Conservation (phyloP, 2,329 filamentous ascomycete species). For the Apiospora kogelbergensis region DNA sequence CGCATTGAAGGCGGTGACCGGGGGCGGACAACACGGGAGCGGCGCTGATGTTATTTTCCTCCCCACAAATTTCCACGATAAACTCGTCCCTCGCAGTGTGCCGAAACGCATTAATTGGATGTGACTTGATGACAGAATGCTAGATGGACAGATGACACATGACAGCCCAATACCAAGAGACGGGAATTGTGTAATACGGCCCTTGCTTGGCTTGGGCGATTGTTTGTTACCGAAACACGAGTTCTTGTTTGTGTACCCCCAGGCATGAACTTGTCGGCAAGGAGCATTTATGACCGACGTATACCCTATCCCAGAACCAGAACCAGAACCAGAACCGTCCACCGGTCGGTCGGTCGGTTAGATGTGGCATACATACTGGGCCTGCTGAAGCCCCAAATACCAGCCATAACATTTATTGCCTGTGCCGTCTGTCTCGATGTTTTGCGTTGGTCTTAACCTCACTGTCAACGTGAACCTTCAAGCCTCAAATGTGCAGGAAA, state of each 20-base stretch:
- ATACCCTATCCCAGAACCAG: no score
- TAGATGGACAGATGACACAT: background rate
- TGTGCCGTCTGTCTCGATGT: background rate
- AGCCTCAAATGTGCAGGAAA: background rate
- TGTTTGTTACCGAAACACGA: background rate
- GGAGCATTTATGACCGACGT: background rate
- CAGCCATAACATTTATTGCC: background rate
- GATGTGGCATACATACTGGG: no score
- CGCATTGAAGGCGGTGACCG: background rate
- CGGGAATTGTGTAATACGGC: background rate
- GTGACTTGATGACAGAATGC: background rate
- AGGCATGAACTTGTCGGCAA: background rate
- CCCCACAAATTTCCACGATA: background rate
- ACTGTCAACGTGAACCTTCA: background rate
- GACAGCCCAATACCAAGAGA: no score
- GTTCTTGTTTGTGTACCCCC: background rate
- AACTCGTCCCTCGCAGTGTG: background rate
- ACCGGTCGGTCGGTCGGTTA: no score
- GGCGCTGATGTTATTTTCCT: background rate
- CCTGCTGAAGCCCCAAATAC: background rate
- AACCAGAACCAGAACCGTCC: background rate
- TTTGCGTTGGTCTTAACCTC: background rate
- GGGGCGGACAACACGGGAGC: background rate
- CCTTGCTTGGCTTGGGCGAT: background rate
- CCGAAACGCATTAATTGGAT: background rate